Conservation (phyloP, 2,329 filamentous ascomycete genomes). For the Fusarium sp. region DNA sequence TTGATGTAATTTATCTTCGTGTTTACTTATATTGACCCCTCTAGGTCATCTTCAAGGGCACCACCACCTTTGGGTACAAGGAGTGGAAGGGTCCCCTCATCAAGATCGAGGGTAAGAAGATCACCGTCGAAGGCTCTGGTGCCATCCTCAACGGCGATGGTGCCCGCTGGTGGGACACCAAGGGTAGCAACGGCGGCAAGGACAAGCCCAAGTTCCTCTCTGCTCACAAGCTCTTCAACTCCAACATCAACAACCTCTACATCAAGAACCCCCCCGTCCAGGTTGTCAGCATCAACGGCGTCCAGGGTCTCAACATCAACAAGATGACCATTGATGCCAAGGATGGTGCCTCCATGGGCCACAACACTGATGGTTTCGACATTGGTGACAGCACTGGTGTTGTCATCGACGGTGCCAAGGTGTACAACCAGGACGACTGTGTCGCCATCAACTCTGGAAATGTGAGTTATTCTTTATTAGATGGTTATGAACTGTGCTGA, state of each 20-base stretch:
- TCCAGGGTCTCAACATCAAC: slow-evolving; percentile 50
- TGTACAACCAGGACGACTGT: slow-evolving; percentile 72
- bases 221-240: slow-evolving; percentile 42
- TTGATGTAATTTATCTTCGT: background rate
- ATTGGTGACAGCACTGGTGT: slow-evolving; percentile 62
- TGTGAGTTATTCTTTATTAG: background rate
- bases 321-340: slow-evolving; percentile 55
- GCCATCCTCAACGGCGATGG: slow-evolving; percentile 37
- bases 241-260: slow-evolving; percentile 52
- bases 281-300: slow-evolving; percentile 53
- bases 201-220: slow-evolving; percentile 43
- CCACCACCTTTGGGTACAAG: slow-evolving; percentile 42
- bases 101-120: slow-evolving; percentile 33
- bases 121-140: slow-evolving; percentile 39
- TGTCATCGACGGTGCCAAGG: slow-evolving; percentile 61
- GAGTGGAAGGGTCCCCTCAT: slow-evolving; percentile 41
- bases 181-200: slow-evolving; percentile 33
- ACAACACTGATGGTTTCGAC: slow-evolving; percentile 71
- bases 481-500: background rate
- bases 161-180: slow-evolving; percentile 40
- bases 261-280: slow-evolving; percentile 57
- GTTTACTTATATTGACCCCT: background rate
- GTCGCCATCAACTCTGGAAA: slow-evolving; percentile 66
- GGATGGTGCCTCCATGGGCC: slow-evolving; percentile 49
- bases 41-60: slow-evolving; percentile 40